Evolutionary conservation across 331 rosid genomes (phyloP).

Genomic region (Arachis monticola): DNA sequence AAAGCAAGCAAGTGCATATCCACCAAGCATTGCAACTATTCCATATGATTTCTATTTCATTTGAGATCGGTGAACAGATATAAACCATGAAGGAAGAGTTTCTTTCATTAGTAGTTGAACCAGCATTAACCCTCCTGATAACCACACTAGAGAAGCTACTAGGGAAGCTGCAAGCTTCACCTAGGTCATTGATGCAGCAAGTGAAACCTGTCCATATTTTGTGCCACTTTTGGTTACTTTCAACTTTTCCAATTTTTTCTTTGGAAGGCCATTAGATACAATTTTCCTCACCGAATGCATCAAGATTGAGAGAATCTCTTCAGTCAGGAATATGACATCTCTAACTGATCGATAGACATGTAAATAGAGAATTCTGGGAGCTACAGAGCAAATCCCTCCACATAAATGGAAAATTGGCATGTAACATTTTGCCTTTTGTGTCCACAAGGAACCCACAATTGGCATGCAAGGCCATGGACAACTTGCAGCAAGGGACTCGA

Average conservation of each 20-base stretch:
- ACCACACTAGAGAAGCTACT: constrained; percentile 71
- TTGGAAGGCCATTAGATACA: constrained; percentile 48
- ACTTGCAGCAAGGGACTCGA: constrained; percentile 67
- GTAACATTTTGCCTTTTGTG: constrained; percentile 76
- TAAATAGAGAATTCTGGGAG: constrained; percentile 72
- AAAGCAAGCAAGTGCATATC: constrained; percentile 69
- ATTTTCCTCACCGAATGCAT: constrained; percentile 63
- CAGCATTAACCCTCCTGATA: constrained; percentile 64
- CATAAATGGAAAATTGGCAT: constrained; percentile 55
- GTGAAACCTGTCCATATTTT: constrained; percentile 55
- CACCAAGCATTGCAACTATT: constrained; percentile 63
- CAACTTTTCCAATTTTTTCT: constrained; percentile 44
- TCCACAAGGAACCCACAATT: constrained; percentile 48
- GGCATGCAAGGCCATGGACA: constrained; percentile 71
- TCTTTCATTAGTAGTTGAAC: constrained; percentile 66
- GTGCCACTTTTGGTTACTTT: constrained; percentile 50
- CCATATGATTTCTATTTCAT: constrained; percentile 52
- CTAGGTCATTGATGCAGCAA: constrained; percentile 58
- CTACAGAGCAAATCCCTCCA: constrained; percentile 62
- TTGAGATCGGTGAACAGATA: constrained; percentile 60
- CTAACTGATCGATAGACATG: constrained; percentile 54
- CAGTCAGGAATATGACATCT: constrained; percentile 54
- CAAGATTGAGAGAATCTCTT: constrained; percentile 66
- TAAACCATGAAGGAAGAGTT: constrained; percentile 69
- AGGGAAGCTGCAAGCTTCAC: constrained; percentile 74